Conservation (phyloP, 768 basidiomycete genomes). For the Boletus subcaerulescens region DNA sequence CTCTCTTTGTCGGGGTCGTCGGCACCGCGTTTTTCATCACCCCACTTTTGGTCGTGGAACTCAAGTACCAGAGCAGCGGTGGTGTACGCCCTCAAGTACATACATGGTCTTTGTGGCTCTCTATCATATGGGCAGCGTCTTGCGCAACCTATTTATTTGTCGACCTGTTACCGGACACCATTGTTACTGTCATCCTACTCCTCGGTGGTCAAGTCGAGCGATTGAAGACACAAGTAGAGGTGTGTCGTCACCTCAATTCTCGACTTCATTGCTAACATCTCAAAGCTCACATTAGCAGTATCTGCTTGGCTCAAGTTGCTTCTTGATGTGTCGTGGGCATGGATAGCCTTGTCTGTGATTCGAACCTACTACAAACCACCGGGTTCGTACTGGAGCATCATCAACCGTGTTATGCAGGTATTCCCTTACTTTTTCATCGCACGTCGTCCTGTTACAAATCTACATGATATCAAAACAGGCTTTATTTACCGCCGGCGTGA, state of each 20-base stretch:
- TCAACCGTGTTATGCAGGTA: conserved; percentile 74
- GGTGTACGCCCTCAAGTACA: conserved; percentile 53
- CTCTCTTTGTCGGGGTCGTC: conserved; percentile 54
- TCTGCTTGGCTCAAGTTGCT: conserved; percentile 68
- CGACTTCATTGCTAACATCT: neutral
- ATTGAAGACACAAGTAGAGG: conserved; percentile 68
- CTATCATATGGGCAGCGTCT: conserved; percentile 61
- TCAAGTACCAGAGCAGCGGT: conserved; percentile 50
- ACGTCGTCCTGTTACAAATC: neutral
- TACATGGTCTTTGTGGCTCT: conserved; percentile 65
- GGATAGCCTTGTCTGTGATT: conserved; percentile 69
- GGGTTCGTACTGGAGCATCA: conserved; percentile 61
- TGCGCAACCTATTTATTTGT: conserved; percentile 63
- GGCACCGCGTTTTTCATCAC: conserved; percentile 65
- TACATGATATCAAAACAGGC: conserved; percentile 30
- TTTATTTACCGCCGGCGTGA: conserved; percentile 41
- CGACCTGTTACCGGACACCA: conserved; percentile 56
- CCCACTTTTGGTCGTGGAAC: conserved; percentile 64
- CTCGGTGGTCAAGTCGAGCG: conserved; percentile 63
- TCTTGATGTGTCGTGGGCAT: conserved; percentile 66
- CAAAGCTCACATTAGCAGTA: conserved; percentile 63
- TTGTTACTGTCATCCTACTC: conserved; percentile 51
- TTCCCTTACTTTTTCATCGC: conserved; percentile 8
- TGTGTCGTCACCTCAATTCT: conserved; percentile 23
- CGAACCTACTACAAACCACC: conserved; percentile 56